Percentiles rank a stretch among this genome's conserved stretches.
These are phyloP conservation scores for Triticum dicoccoides DNA, from an alignment of 176 grass and related monocot genomes.

Conservation along the genomic window DNA sequence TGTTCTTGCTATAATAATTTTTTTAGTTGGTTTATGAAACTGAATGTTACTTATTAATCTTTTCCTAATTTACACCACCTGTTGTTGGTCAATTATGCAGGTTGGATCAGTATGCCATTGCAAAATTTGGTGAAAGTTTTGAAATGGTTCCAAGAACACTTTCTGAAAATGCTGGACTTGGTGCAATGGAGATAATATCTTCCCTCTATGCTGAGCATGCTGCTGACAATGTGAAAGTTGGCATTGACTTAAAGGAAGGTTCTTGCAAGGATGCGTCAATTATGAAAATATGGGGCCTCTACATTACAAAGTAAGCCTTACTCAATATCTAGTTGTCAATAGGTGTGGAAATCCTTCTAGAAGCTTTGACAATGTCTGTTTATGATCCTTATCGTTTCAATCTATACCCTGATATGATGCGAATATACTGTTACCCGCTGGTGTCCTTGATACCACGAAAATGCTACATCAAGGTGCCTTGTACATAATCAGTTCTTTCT, in stretches of 20 bases:
- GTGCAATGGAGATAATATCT: constrained; percentile 90
- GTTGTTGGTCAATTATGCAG: constrained; percentile 42
- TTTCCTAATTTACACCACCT: background rate
- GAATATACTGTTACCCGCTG: background rate
- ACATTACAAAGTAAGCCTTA: constrained; percentile 78
- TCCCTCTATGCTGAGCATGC: constrained; percentile 96
- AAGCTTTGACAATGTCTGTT: background rate
- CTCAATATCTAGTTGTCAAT: background rate
- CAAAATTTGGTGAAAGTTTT: constrained; percentile 92
- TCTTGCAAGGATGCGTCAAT: constrained; percentile 68
- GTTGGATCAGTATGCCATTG: constrained; percentile 94
- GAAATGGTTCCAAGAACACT: constrained; percentile 97
- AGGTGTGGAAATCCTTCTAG: background rate
- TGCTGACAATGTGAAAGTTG: constrained; percentile 59
- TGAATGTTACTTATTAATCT: background rate
- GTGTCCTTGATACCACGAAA: background rate
- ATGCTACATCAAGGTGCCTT: background rate
- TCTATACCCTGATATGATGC: background rate
- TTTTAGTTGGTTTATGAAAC: background rate
- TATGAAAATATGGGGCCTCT: constrained; percentile 90
- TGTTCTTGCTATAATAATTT: background rate
- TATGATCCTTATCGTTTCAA: background rate
- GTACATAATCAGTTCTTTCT: background rate
- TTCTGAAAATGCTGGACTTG: constrained; percentile 83
- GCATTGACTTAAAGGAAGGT: constrained; percentile 82